phyloP scores from a whole-genome alignment of 345 rosid genomes.

The Brassica nigra region DNA sequence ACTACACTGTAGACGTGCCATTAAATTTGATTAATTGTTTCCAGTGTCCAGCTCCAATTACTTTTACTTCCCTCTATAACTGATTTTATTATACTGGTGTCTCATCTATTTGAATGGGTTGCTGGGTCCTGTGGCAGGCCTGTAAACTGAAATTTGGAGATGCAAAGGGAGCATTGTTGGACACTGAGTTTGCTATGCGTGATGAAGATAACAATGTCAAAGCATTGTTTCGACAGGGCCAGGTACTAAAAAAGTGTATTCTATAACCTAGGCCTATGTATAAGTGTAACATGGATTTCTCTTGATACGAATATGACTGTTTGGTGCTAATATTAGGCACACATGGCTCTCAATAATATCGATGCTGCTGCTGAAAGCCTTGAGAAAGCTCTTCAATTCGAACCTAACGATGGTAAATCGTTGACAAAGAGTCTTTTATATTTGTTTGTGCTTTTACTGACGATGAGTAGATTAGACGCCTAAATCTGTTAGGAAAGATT shows the following conservation, averaged over 20 bases:
- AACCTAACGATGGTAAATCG: conserved; percentile 83
- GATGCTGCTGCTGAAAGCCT: conserved; percentile 98
- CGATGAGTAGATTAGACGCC: background rate
- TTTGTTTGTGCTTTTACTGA: background rate
- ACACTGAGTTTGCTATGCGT: conserved; percentile 87
- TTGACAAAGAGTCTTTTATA: background rate
- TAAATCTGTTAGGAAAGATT: background rate
- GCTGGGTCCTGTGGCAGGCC: conserved; percentile 53
- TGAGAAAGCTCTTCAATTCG: conserved; percentile 77
- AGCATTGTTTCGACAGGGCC: conserved; percentile 97
- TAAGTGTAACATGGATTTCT: background rate
- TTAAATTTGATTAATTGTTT: too few relatives aligned
- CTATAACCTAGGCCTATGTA: background rate
- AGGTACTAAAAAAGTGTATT: conserved; percentile 53
- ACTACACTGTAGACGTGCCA: conserved; percentile 8
- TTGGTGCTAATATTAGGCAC: conserved; percentile 55
- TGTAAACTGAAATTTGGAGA: conserved; percentile 86
- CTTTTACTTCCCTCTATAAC: conserved; percentile 1
- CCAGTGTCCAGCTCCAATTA: background rate
- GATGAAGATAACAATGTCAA: conserved; percentile 83
- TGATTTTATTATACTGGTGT: conserved; percentile 3
- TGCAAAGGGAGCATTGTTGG: conserved; percentile 82
- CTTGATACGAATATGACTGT: background rate
- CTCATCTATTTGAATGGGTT: conserved; percentile 6
- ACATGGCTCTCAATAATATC: conserved; percentile 83